Conservation (phyloP, 768 basidiomycete genomes). For the Guyanaporus albipodus region DNA sequence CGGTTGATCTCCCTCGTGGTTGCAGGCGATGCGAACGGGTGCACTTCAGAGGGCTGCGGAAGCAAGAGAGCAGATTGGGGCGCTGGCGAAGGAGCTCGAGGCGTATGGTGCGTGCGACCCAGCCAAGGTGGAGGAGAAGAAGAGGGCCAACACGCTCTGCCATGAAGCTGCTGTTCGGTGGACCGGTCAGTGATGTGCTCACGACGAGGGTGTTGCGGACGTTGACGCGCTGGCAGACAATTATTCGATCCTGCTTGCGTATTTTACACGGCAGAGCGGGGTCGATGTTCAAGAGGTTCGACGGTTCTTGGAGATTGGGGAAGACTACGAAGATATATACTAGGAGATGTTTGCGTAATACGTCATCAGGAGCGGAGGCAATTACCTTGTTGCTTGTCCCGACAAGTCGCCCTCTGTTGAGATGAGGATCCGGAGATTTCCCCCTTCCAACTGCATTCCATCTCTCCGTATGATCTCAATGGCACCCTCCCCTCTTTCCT, state of each 20-base stretch:
- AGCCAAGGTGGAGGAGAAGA: conserved; percentile 71
- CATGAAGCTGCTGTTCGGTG: conserved; percentile 82
- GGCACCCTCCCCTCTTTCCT: conserved; percentile 2
- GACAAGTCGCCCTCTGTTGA: conserved; percentile 16
- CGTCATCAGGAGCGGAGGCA: conserved; percentile 6
- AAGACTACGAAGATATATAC: conserved; percentile 75
- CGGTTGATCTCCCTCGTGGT: background rate
- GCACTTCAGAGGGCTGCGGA: conserved; percentile 47
- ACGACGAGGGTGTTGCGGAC: background rate
- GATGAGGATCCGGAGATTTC: conserved; percentile 12
- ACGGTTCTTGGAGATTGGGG: conserved; percentile 59
- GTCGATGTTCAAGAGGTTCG: conserved; percentile 61
- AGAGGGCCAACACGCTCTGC: conserved; percentile 65
- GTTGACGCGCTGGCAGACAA: conserved; percentile 48
- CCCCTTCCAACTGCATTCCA: conserved; percentile 19
- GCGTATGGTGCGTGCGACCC: conserved; percentile 87
- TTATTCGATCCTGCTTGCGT: conserved; percentile 56
- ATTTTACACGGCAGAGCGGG: conserved; percentile 62
- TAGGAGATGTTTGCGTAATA: conserved; percentile 25
- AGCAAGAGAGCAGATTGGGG: conserved; percentile 45
- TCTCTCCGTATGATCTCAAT: conserved; percentile 12
- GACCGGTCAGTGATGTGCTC: conserved; percentile 62
- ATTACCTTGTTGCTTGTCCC: conserved; percentile 11
- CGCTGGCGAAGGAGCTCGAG: conserved; percentile 63
- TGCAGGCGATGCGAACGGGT: conserved; percentile 54